These are phyloP conservation scores for Solanum phureja DNA, from an alignment of 257 asterid species.

Conservation along the genomic window DNA sequence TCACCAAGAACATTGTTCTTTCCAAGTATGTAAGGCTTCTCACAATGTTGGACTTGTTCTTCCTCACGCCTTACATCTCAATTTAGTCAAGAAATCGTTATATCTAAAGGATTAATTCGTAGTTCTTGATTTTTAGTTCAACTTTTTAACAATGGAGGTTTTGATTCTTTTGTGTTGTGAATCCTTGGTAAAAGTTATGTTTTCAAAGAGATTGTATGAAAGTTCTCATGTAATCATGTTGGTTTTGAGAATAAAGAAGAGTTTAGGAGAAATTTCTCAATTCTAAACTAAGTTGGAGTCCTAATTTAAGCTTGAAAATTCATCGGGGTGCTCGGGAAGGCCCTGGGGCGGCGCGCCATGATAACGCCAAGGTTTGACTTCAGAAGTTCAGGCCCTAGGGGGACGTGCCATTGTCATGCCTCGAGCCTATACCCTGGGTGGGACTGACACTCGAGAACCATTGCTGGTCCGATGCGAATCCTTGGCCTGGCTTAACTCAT, in stretches of 20 bases:
- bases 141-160: background rate
- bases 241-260: background rate
- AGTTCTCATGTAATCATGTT: background rate
- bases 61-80: background rate
- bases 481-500: too few species aligned
- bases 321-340: rapidly evolving
- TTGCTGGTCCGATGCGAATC: too few species aligned
- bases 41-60: too few species aligned
- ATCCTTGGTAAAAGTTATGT: background rate
- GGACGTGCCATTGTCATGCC: background rate
- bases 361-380: background rate
- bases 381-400: background rate
- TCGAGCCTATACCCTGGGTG: too few species aligned
- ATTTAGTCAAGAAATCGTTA: too few species aligned
- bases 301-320: background rate
- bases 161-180: background rate
- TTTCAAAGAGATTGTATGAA: background rate
- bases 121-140: background rate
- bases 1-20: background rate
- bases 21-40: background rate
- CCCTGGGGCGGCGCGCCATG: background rate
- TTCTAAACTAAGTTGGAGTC: background rate
- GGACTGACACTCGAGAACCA: too few species aligned
- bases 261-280: background rate
- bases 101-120: background rate